phyloP scores from a whole-genome alignment of 179 eudicot genomes.

The Drosera spatulata region DNA sequence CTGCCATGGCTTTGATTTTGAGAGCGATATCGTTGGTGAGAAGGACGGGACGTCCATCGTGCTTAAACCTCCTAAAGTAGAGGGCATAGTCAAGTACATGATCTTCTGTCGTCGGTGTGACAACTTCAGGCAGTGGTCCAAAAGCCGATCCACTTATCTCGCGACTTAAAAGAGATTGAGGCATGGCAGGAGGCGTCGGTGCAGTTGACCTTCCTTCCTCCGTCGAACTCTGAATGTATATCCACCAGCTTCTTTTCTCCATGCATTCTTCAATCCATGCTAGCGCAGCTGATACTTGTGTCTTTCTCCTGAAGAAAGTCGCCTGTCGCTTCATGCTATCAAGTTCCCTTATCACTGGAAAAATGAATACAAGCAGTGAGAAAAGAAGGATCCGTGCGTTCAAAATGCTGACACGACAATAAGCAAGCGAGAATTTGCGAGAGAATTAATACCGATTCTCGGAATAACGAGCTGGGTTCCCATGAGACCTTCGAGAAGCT shows the following conservation, averaged over 20 bases:
- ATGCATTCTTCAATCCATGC: slow-evolving; percentile 80
- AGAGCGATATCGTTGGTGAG: slow-evolving; percentile 51
- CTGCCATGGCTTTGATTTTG: slow-evolving; percentile 92
- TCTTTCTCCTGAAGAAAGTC: slow-evolving; percentile 47
- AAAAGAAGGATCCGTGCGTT: slow-evolving; percentile 2
- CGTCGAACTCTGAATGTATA: slow-evolving; percentile 54
- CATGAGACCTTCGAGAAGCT: slow-evolving; percentile 73
- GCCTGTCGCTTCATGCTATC: slow-evolving; percentile 47
- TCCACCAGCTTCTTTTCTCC: slow-evolving; percentile 58
- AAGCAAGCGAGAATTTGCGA: too few relatives aligned
- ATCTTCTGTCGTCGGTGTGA: slow-evolving; percentile 53
- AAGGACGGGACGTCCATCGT: slow-evolving; percentile 67
- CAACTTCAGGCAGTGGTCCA: slow-evolving; percentile 24
- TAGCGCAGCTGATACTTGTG: slow-evolving; percentile 46
- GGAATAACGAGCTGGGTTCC: slow-evolving; percentile 78
- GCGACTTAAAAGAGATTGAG: slow-evolving; percentile 26
- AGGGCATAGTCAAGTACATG: slow-evolving; percentile 77
- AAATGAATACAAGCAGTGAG: not conserved
- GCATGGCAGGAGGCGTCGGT: slow-evolving; percentile 54
- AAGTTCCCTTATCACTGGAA: slow-evolving; percentile 65
- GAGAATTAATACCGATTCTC: slow-evolving; percentile 37
- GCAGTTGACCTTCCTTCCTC: slow-evolving; percentile 47
- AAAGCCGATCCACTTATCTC: slow-evolving; percentile 25
- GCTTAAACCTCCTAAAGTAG: slow-evolving; percentile 23
- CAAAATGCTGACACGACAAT: too few relatives aligned